Evolutionary conservation across 1,284 basidiomycete genomes (phyloP), one percentile per base, ranked within the genome.

Genomic region (Ustilago crameri): DNA sequence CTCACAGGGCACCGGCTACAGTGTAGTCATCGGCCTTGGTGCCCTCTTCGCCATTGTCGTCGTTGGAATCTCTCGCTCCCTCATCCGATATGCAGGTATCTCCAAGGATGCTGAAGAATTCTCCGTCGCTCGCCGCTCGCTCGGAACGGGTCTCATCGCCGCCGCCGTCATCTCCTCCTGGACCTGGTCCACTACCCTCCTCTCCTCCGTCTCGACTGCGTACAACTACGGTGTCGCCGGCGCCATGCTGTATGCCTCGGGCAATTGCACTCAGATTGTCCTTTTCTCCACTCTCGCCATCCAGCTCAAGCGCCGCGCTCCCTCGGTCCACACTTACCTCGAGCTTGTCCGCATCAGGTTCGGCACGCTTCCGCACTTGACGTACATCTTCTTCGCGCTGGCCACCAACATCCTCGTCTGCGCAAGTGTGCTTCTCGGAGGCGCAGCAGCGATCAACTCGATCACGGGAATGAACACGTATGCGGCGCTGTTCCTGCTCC

Each of bases 11-110:
- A 73, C 45, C 41, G 79, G 82, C 24, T 83, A 81, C 55, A 81
- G 82, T 34, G 79, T 81, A 15, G 75, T 82, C 38, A 61, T 83
- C 20, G 82, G 83, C 9, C 60, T 81, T 9, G 76, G 79, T 9
- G 59, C 71, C 12, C 67, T 79, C 34, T 84, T 83, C 46, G 81
- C 82, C 10, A 62, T 80, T 26, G 76, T 70, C 34, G 75, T 79
- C 2, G 60, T 79, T 37, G 75, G 72, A 20, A 63, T 79, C 34
- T 73, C 75, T 1, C 66, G 67, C 45, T 59, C 73, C 7, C 51
- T 79, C 17, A 42, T 63, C n/a, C 59, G 65, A 20, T 75, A 65
- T 45, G 66, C 62, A 14, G 72, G 69, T 15, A 60, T 76, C 49
- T 54, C 58, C 1, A 61, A 57, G 20, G 69, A 76, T 43, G 65